Base-by-base conservation (phyloP, 495 filamentous ascomycete species). In the Cairneyella variabilis region DNA sequence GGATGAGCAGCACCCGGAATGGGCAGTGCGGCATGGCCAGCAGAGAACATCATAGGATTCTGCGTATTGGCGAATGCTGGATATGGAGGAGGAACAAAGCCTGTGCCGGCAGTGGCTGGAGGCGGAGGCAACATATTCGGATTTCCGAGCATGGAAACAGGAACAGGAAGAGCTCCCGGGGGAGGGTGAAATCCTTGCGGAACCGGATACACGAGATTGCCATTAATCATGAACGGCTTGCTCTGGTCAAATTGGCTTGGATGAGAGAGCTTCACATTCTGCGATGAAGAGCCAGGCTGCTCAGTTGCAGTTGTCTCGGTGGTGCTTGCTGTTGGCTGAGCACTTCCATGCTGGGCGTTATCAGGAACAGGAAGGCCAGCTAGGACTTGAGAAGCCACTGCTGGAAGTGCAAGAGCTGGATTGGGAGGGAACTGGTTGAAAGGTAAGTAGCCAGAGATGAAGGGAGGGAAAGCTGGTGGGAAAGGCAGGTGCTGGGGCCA, bases 171-270 rank as follows among this genome's bases (percentile, higher is more conserved):
- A 9, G 55, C 26, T 22, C 20, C 39, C n/a, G 38, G 38, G 27
- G 58, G 55, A 32, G 49, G 50, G 2, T 55, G 59, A 18, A 58
- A 57, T 17, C 56, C 51, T 23, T 47, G 55, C 14, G 62, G 44
- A n/a, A 71, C 38, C 1, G 76, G 76, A 34, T 71, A 74, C n/a
- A 78, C 61, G 36, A 73, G 49, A 25, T 78, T 72, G 38, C 74
- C 74, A 49, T 78, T 78, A 63, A 66, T 65, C 40, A 69, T 67
- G 52, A 73, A 75, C 0, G 75, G 74, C 51, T 69, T 69, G 37
- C 64, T 70, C 10, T 61, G 61, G 34, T 78, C 75, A 23, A 73
- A 71, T 45, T 72, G 63, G 49, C 71, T 70, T 7, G 70, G 71
- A n/a, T 68, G 66, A 1, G 71, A 64, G 26, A 74, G 61, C 58